Base-by-base conservation (phyloP, 2,329 filamentous ascomycete genomes). In the Cordyceps farinosa region DNA sequence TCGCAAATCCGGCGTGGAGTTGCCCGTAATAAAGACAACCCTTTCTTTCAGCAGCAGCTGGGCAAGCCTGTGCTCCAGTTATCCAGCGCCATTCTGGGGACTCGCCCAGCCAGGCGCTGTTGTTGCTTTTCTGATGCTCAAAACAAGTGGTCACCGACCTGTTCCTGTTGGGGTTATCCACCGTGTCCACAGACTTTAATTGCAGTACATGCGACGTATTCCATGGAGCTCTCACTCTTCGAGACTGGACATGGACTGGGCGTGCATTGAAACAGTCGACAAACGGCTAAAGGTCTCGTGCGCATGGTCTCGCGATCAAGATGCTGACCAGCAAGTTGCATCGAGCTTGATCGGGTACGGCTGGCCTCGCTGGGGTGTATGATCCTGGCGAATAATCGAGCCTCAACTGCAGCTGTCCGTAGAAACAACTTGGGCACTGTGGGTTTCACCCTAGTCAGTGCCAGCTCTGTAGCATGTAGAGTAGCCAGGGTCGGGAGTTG, bases 311-410 rank as follows among this genome's bases (percentile, higher is more conserved):
- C 7, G 48, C 38, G 38, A 38, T 38, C 38, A 53, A 53, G 29
- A 53, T 61, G 56, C 47, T 38, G 27, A n/a, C 53, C 38, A 61
- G 38, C 17, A 44, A 8, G n/a, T 38, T 53, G 30, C 36, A 61
- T 61, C 58, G 58, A 45, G 30, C 48, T 44, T 53, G 50, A 53
- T 61, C 58, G 58, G 48, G 47, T 8, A 53, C 50, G 40, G 48
- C 58, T 53, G 58, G 38, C 9, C 48, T 44, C 29, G 48, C 48
- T 36, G 40, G 58, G 58, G 58, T 61, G n/a, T 36, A 27, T 53
- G 40, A 53, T 53, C 58, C 58, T 45, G 40, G 58, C 48, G 58
- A 61, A 61, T 53, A 40, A 61, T 61, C 58, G 58, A 61, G 58
- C 48, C 48, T 61, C 58, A 61, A 53, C 29, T 61, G 58, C 48